Evolutionary conservation across 225 moss, liverwort and hornwort genomes (phyloP).

Genomic region (Straminergon stramineum): DNA sequence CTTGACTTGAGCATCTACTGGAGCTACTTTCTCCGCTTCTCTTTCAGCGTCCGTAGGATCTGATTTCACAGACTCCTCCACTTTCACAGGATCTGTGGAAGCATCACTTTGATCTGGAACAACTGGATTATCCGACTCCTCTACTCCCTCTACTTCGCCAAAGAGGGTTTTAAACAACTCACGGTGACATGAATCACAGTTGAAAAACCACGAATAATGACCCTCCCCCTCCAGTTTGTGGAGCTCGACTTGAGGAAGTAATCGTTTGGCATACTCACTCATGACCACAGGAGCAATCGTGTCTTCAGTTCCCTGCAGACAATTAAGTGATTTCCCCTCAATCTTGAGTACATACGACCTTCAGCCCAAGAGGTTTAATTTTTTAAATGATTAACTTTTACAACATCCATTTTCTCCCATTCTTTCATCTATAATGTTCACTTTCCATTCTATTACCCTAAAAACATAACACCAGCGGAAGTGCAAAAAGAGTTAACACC

Average conservation of each 20-base stretch:
- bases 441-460: neutral
- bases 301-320: constrained; percentile 79
- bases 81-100: neutral
- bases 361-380: neutral
- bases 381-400: neutral
- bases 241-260: constrained; percentile 51
- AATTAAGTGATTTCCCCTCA: neutral
- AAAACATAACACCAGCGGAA: neutral
- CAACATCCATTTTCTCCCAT: neutral
- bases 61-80: neutral
- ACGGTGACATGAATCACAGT: constrained; percentile 71
- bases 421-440: neutral
- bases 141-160: constrained; percentile 40
- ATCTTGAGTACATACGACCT: neutral
- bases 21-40: neutral
- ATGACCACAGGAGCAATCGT: constrained; percentile 45
- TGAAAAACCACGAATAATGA: constrained; percentile 81
- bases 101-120: neutral
- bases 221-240: constrained; percentile 83
- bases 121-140: constrained; percentile 16
- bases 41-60: neutral
- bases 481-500: no score
- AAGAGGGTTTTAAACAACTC: constrained; percentile 61
- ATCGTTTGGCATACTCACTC: constrained; percentile 52
- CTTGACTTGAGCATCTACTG: neutral